Evolutionary conservation across 495 filamentous ascomycete genomes (phyloP).

Genomic region (Neurospora intermedia): DNA sequence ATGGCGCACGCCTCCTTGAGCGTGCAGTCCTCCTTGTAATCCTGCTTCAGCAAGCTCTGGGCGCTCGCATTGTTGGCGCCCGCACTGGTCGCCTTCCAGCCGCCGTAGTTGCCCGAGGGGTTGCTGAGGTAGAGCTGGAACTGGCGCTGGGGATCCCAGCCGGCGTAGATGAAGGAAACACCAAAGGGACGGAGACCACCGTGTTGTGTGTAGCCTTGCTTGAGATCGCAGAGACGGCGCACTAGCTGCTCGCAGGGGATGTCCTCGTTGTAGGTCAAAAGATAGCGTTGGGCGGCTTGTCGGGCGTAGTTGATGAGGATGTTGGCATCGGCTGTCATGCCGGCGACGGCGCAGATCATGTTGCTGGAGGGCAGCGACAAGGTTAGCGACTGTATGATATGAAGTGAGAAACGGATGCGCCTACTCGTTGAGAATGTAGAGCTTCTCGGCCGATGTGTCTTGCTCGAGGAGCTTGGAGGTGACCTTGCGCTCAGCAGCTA

Average conservation of each 20-base stretch:
- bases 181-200: constrained; percentile 95
- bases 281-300: constrained; percentile 90
- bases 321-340: constrained; percentile 98
- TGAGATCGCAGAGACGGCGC: constrained; percentile 90
- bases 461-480: constrained; percentile 98
- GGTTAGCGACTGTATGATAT: background rate
- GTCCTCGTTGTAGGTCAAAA: constrained; percentile 98
- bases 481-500: constrained; percentile 98
- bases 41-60: constrained; percentile 95
- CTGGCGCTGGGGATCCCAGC: constrained; percentile 86
- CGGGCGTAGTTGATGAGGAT: constrained; percentile 99
- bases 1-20: constrained; percentile 94
- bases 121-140: constrained; percentile 99
- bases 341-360: constrained; percentile 99
- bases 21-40: constrained; percentile 96
- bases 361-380: constrained; percentile 49
- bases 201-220: constrained; percentile 99
- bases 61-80: constrained; percentile 97
- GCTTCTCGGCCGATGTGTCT: constrained; percentile 98
- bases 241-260: constrained; percentile 99
- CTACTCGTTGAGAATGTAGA: constrained; percentile 98
- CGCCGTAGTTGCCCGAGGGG: constrained; percentile 97
- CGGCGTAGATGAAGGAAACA: constrained; percentile 99
- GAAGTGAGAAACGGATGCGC: background rate
- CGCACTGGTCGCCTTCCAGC: constrained; percentile 97